Conservation (phyloP, 371 early-diverging fungal species). For the Mortierella sp. region DNA sequence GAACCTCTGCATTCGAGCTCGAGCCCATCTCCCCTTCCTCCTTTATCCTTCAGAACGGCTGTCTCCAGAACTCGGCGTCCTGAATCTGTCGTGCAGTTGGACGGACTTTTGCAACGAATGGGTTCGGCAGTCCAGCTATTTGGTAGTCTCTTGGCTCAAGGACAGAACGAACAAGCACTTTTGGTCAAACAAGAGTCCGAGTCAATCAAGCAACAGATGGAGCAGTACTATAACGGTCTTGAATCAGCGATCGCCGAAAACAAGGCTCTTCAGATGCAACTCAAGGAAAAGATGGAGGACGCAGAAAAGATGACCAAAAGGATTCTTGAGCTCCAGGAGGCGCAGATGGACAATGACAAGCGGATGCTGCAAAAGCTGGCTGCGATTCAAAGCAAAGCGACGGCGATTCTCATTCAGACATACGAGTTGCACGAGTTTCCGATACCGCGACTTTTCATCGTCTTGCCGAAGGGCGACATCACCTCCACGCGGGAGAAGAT, state of each 20-base stretch:
- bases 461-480: constrained; percentile 2
- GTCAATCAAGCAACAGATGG: not conserved
- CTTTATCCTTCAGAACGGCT: no score
- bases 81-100: no score
- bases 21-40: no score
- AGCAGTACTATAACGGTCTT: not conserved
- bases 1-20: no score
- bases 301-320: not conserved
- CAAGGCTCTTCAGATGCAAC: not conserved
- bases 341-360: no score
- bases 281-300: not conserved
- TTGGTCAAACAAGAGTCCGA: not conserved
- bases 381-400: no score
- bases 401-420: not conserved
- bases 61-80: no score
- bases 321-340: not conserved
- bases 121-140: no score
- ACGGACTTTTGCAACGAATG: no score
- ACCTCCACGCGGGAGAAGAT: not conserved
- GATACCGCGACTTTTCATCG: constrained; percentile 26
- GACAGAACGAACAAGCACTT: no score
- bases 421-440: constrained; percentile 24
- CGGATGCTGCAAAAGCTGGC: no score
- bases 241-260: not conserved
- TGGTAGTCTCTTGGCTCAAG: no score